These are phyloP conservation scores for Chytridiales sp. DNA, from an alignment of 371 early-diverging fungal species.

Conservation along the genomic window DNA sequence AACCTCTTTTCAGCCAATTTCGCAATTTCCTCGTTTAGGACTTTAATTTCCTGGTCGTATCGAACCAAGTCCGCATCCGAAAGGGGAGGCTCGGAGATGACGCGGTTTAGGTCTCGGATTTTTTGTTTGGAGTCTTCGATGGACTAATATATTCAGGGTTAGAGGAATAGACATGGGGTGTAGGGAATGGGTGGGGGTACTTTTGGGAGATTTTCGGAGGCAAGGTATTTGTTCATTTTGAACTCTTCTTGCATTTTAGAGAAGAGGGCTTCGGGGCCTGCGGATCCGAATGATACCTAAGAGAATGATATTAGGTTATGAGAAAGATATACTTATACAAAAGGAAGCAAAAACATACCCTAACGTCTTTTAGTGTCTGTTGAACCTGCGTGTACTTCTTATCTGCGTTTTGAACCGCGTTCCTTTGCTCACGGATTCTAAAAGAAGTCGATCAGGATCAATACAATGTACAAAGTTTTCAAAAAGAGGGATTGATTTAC, in stretches of 20 bases:
- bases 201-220: slow-evolving; percentile 52
- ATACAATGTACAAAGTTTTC: neutral
- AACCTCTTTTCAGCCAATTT: slow-evolving; percentile 45
- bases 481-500: slow-evolving; percentile 14
- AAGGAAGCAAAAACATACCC: slow-evolving; percentile 25
- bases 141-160: slow-evolving; percentile 19
- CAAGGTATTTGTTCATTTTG: slow-evolving; percentile 53
- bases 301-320: neutral
- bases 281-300: slow-evolving; percentile 22
- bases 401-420: slow-evolving; percentile 37
- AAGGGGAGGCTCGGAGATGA: slow-evolving; percentile 42
- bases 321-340: slow-evolving; percentile 12
- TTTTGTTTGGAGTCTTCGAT: slow-evolving; percentile 36
- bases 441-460: neutral
- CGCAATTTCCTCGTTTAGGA: slow-evolving; percentile 44
- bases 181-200: slow-evolving; percentile 12
- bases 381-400: slow-evolving; percentile 29
- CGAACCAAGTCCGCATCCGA: slow-evolving; percentile 38
- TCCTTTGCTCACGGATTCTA: slow-evolving; percentile 47
- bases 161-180: neutral
- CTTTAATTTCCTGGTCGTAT: slow-evolving; percentile 49
- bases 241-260: slow-evolving; percentile 51
- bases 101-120: slow-evolving; percentile 35
- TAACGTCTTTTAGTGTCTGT: slow-evolving; percentile 41
- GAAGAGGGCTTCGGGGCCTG: slow-evolving; percentile 46